Evolutionary conservation across 805 yeast genomes (phyloP).

Genomic region (Lipomyces yamanashiensis): DNA sequence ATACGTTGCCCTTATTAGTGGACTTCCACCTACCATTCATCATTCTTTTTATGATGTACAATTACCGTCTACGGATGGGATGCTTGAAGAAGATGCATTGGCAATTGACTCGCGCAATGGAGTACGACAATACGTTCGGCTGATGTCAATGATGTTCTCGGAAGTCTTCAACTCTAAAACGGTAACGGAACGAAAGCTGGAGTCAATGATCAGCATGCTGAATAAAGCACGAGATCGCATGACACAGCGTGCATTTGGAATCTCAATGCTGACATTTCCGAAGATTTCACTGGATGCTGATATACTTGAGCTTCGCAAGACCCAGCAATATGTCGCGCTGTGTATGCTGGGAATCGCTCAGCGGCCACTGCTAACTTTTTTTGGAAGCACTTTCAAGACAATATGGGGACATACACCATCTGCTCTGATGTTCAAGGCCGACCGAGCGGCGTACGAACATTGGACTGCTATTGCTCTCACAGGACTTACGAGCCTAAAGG

Average conservation of each 20-base stretch:
- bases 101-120: slow-evolving; percentile 2
- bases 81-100: slow-evolving; percentile 17
- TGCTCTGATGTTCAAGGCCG: neutral
- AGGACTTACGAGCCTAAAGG: neutral
- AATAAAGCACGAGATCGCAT: neutral
- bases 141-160: neutral
- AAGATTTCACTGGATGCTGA: neutral
- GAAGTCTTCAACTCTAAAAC: slow-evolving; percentile 1
- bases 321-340: neutral
- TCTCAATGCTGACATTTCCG: neutral
- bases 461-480: neutral
- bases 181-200: neutral
- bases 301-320: neutral
- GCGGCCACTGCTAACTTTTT: slow-evolving; percentile 1
- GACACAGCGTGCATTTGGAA: neutral
- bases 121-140: neutral
- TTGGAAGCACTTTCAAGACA: slow-evolving; percentile 1
- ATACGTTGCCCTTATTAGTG: neutral
- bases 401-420: neutral
- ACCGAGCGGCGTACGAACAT: neutral
- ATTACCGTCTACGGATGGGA: neutral
- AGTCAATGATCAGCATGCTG: neutral
- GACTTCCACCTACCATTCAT: slow-evolving; percentile 13
- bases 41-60: slow-evolving; percentile 5
- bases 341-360: slow-evolving; percentile 6